A percentile compares a stretch with the other conserved stretches of the same genome.
Conservation (phyloP, 179 eudicot species). For the Dionaea muscipula region DNA sequence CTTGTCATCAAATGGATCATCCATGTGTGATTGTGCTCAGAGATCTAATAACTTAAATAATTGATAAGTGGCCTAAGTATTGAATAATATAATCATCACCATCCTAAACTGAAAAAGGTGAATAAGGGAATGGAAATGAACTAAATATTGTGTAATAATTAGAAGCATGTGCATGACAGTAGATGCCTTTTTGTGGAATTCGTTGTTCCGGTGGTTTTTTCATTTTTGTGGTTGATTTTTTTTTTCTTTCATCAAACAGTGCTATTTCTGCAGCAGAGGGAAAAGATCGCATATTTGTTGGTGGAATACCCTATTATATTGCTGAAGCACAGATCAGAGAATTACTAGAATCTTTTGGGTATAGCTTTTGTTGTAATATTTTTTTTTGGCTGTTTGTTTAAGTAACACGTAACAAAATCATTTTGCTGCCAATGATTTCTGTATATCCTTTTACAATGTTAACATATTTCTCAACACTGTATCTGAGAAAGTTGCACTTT, state of each 20-base stretch:
- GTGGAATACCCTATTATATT: conserved; percentile 77
- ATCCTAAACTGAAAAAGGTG: too few relatives aligned
- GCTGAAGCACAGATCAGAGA: conserved; percentile 70
- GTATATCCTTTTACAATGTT: neutral
- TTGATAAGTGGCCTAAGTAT: too few relatives aligned
- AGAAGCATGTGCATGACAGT: too few relatives aligned
- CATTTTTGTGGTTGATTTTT: neutral
- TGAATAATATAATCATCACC: too few relatives aligned
- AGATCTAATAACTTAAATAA: too few relatives aligned
- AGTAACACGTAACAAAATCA: neutral
- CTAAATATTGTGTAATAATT: too few relatives aligned
- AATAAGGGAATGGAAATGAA: too few relatives aligned
- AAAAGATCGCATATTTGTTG: conserved; percentile 75
- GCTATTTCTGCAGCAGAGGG: conserved; percentile 59
- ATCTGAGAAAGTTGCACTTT: neutral
- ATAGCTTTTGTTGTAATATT: conserved; percentile 1
- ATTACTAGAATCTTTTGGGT: conserved; percentile 76
- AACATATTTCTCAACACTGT: neutral
- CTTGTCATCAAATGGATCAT: too few relatives aligned
- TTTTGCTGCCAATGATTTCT: neutral
- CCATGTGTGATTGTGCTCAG: too few relatives aligned
- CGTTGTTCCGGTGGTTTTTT: too few relatives aligned
- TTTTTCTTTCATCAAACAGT: conserved; percentile 14
- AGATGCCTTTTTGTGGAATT: too few relatives aligned
- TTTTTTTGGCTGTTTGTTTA: neutral